A percentile compares a stretch with the other conserved stretches of the same genome.
Evolutionary conservation across 163 green algal species (phyloP).

Genomic region (Scenedesmus sp.): DNA sequence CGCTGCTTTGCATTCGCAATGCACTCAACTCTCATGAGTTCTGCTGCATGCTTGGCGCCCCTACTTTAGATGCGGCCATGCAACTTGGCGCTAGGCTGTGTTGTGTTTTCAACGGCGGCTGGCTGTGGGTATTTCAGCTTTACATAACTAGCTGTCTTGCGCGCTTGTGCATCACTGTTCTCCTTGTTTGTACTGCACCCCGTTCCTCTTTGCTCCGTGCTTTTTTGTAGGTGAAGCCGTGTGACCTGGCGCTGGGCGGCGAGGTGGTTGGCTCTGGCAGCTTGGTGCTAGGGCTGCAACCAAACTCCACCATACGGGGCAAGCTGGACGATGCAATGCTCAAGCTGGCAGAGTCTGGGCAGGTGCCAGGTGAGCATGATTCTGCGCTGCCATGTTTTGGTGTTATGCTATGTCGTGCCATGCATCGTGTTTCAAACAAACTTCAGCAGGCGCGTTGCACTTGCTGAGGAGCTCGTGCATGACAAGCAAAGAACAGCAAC

Average conservation of each 20-base stretch:
- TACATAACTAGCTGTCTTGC: too few relatives aligned
- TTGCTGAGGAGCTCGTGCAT: too few relatives aligned
- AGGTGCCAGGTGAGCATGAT: neutral
- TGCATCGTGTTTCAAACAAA: too few relatives aligned
- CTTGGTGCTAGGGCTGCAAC: slow-evolving; percentile 32
- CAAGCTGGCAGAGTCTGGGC: neutral
- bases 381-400: too few relatives aligned
- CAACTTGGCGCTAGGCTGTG: neutral
- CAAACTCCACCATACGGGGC: slow-evolving; percentile 4
- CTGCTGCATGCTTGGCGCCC: neutral
- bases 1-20: neutral
- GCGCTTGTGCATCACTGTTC: too few relatives aligned
- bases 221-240: neutral
- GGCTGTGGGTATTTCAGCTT: too few relatives aligned
- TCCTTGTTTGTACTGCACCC: too few relatives aligned
- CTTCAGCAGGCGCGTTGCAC: too few relatives aligned
- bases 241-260: neutral
- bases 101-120: too few relatives aligned
- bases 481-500: too few relatives aligned
- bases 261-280: slow-evolving; percentile 14
- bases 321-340: slow-evolving; percentile 30
- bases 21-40: neutral
- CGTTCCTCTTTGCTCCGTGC: too few relatives aligned
- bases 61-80: neutral
- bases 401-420: too few relatives aligned